phyloP scores from a whole-genome alignment of 495 filamentous ascomycete species.

The Schizothecium vesticola region DNA sequence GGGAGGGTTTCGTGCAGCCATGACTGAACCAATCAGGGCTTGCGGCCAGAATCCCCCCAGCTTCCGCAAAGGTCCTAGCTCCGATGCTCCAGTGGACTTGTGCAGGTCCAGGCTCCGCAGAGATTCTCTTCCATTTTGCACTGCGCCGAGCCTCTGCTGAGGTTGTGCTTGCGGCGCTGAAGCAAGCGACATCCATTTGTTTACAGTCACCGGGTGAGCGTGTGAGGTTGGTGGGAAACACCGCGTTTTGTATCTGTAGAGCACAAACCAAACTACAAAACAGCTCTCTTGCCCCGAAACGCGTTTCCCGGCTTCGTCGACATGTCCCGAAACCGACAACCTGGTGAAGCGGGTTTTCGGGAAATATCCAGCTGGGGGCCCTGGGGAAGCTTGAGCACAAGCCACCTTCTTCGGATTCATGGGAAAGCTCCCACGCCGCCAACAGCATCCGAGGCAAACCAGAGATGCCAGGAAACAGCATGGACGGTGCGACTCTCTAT shows the following conservation, averaged over 20 bases:
- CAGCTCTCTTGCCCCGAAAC: background rate
- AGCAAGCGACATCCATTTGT: conserved; percentile 6
- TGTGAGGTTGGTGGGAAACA: background rate
- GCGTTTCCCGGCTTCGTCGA: background rate
- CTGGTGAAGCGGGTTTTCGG: background rate
- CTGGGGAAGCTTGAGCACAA: background rate
- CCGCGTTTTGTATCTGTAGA: background rate
- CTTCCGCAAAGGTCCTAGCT: background rate
- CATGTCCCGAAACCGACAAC: background rate
- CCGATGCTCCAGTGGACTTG: background rate
- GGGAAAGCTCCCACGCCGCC: background rate
- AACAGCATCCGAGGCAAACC: background rate
- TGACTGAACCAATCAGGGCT: conserved; percentile 5
- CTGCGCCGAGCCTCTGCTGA: background rate
- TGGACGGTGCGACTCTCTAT: background rate
- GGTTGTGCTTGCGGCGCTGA: conserved; percentile 3
- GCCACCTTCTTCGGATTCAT: background rate
- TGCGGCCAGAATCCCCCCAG: background rate
- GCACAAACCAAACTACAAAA: no score
- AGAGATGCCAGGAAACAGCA: background rate
- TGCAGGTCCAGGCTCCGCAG: no score
- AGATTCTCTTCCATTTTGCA: background rate
- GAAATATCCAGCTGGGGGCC: background rate
- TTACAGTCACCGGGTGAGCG: background rate
- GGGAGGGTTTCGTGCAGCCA: conserved; percentile 8